Evolutionary conservation across 2,329 filamentous ascomycete genomes (phyloP).

Genomic region (Tricladium varicosporioides): DNA sequence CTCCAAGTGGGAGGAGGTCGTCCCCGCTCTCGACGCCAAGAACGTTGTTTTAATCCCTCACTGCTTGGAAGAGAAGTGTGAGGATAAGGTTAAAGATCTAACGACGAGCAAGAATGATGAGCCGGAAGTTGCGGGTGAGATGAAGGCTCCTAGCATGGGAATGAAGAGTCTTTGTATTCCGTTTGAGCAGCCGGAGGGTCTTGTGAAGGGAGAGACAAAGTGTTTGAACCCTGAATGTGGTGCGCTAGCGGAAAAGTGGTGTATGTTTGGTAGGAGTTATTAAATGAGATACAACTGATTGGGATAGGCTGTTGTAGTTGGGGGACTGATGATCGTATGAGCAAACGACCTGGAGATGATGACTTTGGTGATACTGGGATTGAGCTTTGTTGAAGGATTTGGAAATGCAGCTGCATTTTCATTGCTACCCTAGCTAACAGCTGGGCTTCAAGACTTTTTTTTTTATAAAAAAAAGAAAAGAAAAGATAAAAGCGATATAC

Average conservation of each 20-base stretch:
- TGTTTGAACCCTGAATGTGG: constrained; percentile 88
- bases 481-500: background rate
- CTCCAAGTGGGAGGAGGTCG: constrained; percentile 86
- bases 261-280: constrained; percentile 78
- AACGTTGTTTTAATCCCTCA: constrained; percentile 91
- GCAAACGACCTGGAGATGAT: background rate
- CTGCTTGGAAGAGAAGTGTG: constrained; percentile 78
- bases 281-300: constrained; percentile 15
- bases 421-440: too few species aligned
- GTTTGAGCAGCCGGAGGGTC: constrained; percentile 80
- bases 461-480: too few species aligned
- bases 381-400: too few species aligned
- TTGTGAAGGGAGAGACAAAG: constrained; percentile 79
- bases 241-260: constrained; percentile 76
- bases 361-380: background rate
- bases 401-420: too few species aligned
- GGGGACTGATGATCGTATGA: background rate
- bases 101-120: constrained; percentile 73
- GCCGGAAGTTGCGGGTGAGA: constrained; percentile 35
- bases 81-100: constrained; percentile 92
- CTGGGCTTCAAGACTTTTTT: background rate
- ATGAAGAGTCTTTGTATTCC: constrained; percentile 76
- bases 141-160: constrained; percentile 69
- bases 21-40: constrained; percentile 85
- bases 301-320: background rate